These are phyloP conservation scores for Vigna angularis DNA, from an alignment of 306 rosid genomes.

Conservation along the genomic window DNA sequence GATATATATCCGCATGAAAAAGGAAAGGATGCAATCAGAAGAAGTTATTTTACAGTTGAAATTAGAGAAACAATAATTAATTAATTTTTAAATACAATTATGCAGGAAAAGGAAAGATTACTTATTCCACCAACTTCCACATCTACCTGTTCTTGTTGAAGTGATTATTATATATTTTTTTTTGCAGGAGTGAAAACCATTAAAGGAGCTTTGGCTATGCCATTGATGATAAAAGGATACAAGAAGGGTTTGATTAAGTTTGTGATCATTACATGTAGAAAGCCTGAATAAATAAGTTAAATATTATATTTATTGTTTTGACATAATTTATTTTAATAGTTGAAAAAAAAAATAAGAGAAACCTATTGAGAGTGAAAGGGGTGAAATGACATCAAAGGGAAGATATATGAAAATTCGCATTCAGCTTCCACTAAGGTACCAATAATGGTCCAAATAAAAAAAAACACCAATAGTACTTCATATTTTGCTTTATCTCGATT, in stretches of 20 bases:
- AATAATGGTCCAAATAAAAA: too few species aligned
- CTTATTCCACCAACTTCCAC: too few species aligned
- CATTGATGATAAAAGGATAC: conserved; percentile 90
- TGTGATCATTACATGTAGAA: conserved; percentile 78
- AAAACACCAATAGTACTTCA: too few species aligned
- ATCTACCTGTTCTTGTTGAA: neutral
- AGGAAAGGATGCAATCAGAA: too few species aligned
- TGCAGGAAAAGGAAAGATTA: too few species aligned
- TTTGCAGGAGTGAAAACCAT: conserved; percentile 73
- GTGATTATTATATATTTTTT: neutral
- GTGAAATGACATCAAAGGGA: neutral
- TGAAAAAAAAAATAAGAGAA: neutral
- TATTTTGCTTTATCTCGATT: too few species aligned
- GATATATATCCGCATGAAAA: too few species aligned
- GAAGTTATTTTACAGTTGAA: too few species aligned
- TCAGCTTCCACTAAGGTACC: neutral
- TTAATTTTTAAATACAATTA: too few species aligned
- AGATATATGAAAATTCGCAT: neutral
- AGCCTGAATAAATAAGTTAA: conserved; percentile 45
- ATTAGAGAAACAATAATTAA: too few species aligned
- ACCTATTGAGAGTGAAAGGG: neutral
- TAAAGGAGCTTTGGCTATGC: conserved; percentile 91
- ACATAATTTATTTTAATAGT: neutral
- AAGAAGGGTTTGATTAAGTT: conserved; percentile 78
- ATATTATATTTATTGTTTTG: conserved; percentile 1